Evolutionary conservation across 257 asterid species (phyloP).

Genomic region (Nyctanthes arbortristis): DNA sequence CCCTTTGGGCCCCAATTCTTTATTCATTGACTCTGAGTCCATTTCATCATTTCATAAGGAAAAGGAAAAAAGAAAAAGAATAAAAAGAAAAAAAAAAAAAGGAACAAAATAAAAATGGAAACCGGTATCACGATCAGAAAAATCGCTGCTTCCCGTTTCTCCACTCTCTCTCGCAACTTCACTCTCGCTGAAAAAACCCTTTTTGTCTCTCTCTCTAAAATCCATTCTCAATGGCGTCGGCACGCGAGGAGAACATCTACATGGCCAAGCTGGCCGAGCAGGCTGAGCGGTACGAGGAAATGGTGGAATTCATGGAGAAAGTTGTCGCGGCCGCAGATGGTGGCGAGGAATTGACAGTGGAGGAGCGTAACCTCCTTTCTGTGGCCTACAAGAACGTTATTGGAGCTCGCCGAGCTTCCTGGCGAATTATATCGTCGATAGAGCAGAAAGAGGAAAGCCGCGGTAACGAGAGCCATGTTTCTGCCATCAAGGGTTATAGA

Average conservation of each 20-base stretch:
- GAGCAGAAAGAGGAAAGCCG: slow-evolving; percentile 67
- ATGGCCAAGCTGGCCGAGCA: slow-evolving; percentile 51
- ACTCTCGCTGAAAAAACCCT: slow-evolving; percentile 1
- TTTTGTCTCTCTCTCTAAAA: slow-evolving; percentile 29
- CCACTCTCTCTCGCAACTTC: neutral
- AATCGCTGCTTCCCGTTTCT: neutral
- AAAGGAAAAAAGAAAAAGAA: no score
- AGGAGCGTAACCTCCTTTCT: slow-evolving; percentile 60
- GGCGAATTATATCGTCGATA: slow-evolving; percentile 54
- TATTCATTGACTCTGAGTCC: no score
- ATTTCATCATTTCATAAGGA: no score
- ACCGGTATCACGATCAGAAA: no score
- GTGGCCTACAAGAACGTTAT: slow-evolving; percentile 60
- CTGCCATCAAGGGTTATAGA: slow-evolving; percentile 54
- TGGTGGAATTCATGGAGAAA: slow-evolving; percentile 59
- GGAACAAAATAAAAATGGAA: neutral
- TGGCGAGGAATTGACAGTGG: slow-evolving; percentile 57
- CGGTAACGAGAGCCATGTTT: slow-evolving; percentile 54
- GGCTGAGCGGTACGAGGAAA: slow-evolving; percentile 61
- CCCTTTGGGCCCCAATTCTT: no score
- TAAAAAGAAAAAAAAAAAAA: neutral
- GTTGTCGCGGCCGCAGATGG: slow-evolving; percentile 41
- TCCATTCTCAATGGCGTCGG: slow-evolving; percentile 43
- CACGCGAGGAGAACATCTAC: slow-evolving; percentile 53
- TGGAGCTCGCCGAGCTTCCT: slow-evolving; percentile 60